Evolutionary conservation across 495 filamentous ascomycete genomes (phyloP), one percentile per base, ranked within the genome.

Genomic region (Aspergillus ellipticus): DNA sequence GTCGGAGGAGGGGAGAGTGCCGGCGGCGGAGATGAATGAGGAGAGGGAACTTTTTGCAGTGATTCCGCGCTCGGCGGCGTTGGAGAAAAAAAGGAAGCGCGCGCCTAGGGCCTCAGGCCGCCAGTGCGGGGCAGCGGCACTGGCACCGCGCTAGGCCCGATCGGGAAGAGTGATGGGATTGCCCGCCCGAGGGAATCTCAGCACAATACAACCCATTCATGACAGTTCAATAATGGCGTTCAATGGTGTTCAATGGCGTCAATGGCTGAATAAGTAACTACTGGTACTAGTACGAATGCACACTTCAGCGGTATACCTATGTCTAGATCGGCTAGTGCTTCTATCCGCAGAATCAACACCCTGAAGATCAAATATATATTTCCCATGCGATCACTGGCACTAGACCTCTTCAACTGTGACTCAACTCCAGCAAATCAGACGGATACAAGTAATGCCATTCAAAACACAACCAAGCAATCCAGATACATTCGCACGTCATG

Each of bases 331-430:
- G 21, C 4, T 1, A 10, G 3, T 24, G 6, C 19, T n/a, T 11
- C 24, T n/a, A 47, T 0, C 43, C 5, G 2, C n/a, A 24, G 6
- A 28, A 2, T 4, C 24, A 8, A n/a, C 35, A 47, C 3, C 28
- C 20, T 19, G n/a, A 45, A 31, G 7, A 54, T 16, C 29, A 53
- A n/a, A 55, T 59, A 64, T 64, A 64, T 64, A 64, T 58, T 58
- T 49, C 48, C 20, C 53, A 56, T 54, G 43, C 26, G 35, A 53
- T 47, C 45, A 48, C 55, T 43, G 35, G n/a, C n/a, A n/a, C n/a
- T 61, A 53, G 46, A 55, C 49, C 21, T 51, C 33, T 49, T 24
- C 39, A 49, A 37, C 10, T 22, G n/a, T 35, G 35, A 21, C 35
- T 37, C 37, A 54, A 50, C 50, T 49, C 52, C 21, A 26, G 11